Base-by-base conservation (phyloP, 1,284 basidiomycete species). In the Pholiota adiposa region DNA sequence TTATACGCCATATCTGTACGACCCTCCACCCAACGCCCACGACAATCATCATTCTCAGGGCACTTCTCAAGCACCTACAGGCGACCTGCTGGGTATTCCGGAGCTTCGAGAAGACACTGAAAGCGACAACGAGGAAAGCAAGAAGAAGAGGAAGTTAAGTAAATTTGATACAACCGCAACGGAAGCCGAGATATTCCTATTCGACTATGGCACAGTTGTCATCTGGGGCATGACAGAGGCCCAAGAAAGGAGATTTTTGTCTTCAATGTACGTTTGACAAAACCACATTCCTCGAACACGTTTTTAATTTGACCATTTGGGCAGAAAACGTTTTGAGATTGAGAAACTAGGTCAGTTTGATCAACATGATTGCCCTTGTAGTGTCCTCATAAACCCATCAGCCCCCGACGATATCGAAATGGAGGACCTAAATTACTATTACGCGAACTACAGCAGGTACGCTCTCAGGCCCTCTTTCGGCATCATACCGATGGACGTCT, bases 381-480 rank as follows among this genome's bases (percentile, higher is more conserved):
- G 40, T 51, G 57, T 55, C 53, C 51, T 59, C 41, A 67, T 25
- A 38, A 43, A 27, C 36, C 52, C 18, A 43, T 33, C 66, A 93
- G 92, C 87, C 51, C 80, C 89, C 11, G 90, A 96, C 54, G 89
- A 91, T 66, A 80, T 95, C 18, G 95, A 98, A 76, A 95, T 93
- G 88, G 96, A 98, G 79, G 96, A 98, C 70, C 80, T 98, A 48
- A 97, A 97, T 74, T 98, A 92, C 76, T 98, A 98, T 71, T 96
- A 97, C 69, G 96, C 96, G 16, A 96, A 97, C 73, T 98, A 98
- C 73, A 95, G 93, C 73, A 87, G 94, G 93, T 92, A 72, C 63
- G 84, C 61, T 50, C 46, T 59, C 14, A 61, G 31, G 6, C 27
- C 31, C 49, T 23, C 16, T 36, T 63, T 60, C 19, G 33, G 41